Percentiles rank a stretch among this genome's conserved stretches.
These are phyloP conservation scores for Corylus americana DNA, from an alignment of 306 rosid genomes.

Conservation along the genomic window DNA sequence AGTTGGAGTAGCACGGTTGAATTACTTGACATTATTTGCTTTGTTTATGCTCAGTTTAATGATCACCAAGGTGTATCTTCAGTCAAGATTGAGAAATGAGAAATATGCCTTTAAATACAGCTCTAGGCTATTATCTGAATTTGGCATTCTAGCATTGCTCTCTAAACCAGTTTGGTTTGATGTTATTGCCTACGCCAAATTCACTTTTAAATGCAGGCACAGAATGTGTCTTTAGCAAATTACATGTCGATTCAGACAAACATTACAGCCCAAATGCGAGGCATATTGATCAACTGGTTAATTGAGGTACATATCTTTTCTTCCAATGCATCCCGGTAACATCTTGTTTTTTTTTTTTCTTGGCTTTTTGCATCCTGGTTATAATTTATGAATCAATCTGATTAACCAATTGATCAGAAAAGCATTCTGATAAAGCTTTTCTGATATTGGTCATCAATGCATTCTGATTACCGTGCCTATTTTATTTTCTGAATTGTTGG, in stretches of 20 bases:
- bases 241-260: constrained; percentile 70
- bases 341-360: constrained; percentile 3
- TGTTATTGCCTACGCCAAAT: constrained; percentile 13
- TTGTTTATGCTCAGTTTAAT: not conserved
- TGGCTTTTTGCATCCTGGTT: constrained; percentile 1
- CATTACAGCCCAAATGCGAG: constrained; percentile 74
- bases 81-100: not conserved
- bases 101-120: not conserved
- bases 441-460: not conserved
- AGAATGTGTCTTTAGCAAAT: constrained; percentile 53
- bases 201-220: constrained; percentile 52
- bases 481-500: constrained; percentile 25
- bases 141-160: not conserved
- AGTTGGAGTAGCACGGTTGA: not conserved
- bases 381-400: not conserved
- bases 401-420: not conserved
- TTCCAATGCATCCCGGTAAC: constrained; percentile 7
- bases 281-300: constrained; percentile 83
- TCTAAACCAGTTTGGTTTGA: not conserved
- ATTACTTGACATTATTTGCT: not conserved
- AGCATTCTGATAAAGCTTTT: constrained; percentile 10
- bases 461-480: constrained; percentile 17
- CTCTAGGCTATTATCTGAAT: not conserved
- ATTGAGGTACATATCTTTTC: constrained; percentile 62
- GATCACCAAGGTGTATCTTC: not conserved